Conservation (phyloP, 495 filamentous ascomycete species). For the Parachaetomium inaequale region DNA sequence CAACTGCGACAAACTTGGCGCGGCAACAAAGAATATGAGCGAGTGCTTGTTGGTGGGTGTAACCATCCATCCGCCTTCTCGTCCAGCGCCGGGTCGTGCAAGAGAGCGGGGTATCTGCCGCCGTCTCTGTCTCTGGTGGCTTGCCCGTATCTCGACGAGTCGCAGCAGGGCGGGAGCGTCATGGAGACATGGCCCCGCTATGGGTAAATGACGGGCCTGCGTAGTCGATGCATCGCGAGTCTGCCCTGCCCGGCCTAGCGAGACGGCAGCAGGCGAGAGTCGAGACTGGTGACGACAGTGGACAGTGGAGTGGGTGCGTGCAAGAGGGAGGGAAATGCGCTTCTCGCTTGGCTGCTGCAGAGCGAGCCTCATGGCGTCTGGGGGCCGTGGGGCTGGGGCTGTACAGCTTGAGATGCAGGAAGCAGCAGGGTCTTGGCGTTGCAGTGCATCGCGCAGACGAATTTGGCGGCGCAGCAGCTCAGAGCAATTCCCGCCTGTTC, state of each 20-base stretch:
- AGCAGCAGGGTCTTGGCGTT: neutral
- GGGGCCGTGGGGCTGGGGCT: constrained; percentile 10
- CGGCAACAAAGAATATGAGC: neutral
- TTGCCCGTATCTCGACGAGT: constrained; percentile 14
- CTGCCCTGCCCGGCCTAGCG: neutral
- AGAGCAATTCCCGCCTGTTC: constrained; percentile 17
- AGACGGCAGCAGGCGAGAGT: neutral
- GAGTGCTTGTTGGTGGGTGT: neutral
- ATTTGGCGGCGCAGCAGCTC: constrained; percentile 11
- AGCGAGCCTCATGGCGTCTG: constrained; percentile 7
- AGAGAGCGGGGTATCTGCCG: neutral
- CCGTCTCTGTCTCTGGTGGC: neutral
- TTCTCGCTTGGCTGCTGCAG: neutral
- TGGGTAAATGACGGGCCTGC: neutral
- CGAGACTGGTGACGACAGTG: neutral
- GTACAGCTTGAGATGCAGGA: constrained; percentile 1
- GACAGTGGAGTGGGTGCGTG: neutral
- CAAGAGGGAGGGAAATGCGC: neutral
- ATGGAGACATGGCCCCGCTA: neutral
- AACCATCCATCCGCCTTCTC: neutral
- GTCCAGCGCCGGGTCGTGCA: neutral
- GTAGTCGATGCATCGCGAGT: neutral
- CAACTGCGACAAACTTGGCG: neutral
- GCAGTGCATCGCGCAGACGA: constrained; percentile 4
- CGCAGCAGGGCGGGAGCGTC: neutral